Conservation (phyloP, 768 basidiomycete genomes). For the Rubroboletus pulcherrimus region DNA sequence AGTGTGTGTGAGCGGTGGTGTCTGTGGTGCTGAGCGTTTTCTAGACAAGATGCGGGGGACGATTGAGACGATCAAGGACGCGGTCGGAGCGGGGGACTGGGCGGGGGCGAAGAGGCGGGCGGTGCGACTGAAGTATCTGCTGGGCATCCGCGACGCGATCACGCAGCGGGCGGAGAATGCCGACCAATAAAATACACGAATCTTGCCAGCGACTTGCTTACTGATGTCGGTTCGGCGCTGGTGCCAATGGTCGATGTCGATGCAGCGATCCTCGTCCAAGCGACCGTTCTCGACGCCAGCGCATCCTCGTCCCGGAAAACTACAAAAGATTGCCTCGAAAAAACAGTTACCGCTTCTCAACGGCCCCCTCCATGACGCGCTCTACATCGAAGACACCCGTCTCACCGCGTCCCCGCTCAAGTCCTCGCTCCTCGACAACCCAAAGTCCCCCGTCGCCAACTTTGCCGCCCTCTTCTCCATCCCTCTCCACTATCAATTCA, state of each 20-base stretch:
- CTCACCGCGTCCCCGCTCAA: conserved; percentile 26
- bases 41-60: conserved; percentile 53
- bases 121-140: conserved; percentile 71
- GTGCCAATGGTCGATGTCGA: not conserved
- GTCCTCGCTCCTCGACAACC: conserved; percentile 36
- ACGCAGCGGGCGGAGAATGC: conserved; percentile 21
- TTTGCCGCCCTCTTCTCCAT: conserved; percentile 21
- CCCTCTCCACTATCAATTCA: conserved; percentile 15
- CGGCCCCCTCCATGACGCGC: conserved; percentile 37
- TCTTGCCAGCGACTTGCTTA: no score
- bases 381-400: conserved; percentile 26
- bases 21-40: not conserved
- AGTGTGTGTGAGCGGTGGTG: conserved; percentile 17
- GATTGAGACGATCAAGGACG: conserved; percentile 41
- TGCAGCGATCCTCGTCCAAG: conserved; percentile 12
- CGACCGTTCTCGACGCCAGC: conserved; percentile 3
- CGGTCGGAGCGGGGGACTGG: conserved; percentile 57
- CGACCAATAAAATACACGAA: not conserved
- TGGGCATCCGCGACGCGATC: conserved; percentile 48
- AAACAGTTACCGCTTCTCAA: not conserved
- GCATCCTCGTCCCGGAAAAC: not conserved
- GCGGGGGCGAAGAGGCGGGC: conserved; percentile 50
- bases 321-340: not conserved
- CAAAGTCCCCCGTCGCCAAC: conserved; percentile 52
- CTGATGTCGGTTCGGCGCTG: not conserved